phyloP scores from a whole-genome alignment of 192 early-diverging fungal species.

The Linnemannia zychae region DNA sequence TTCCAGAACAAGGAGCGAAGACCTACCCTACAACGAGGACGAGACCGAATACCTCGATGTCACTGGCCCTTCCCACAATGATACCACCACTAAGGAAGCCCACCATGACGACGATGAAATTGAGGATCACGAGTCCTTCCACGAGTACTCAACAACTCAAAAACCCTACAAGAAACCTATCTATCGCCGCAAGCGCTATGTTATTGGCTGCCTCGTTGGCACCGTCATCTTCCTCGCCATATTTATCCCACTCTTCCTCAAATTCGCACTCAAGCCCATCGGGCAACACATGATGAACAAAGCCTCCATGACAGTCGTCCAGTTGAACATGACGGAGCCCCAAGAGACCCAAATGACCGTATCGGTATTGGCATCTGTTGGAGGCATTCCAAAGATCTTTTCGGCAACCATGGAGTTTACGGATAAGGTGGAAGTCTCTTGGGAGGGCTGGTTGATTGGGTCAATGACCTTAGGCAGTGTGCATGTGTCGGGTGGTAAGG shows the following conservation, averaged over 20 bases:
- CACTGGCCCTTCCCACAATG: slow-evolving; percentile 43
- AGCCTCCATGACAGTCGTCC: slow-evolving; percentile 7
- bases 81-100: background rate
- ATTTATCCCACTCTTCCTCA: slow-evolving; percentile 60
- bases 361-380: background rate
- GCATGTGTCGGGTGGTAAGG: slow-evolving; percentile 36
- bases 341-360: slow-evolving; percentile 10
- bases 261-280: slow-evolving; percentile 39
- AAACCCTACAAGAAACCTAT: slow-evolving; percentile 48
- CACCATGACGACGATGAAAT: background rate
- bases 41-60: slow-evolving; percentile 34
- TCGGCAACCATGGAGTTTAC: slow-evolving; percentile 24
- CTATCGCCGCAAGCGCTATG: slow-evolving; percentile 61
- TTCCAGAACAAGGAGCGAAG: slow-evolving; percentile 18
- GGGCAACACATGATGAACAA: slow-evolving; percentile 29
- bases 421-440: slow-evolving; percentile 21
- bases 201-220: slow-evolving; percentile 56
- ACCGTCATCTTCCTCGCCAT: slow-evolving; percentile 56
- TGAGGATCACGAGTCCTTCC: slow-evolving; percentile 7
- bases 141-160: slow-evolving; percentile 15
- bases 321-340: slow-evolving; percentile 23
- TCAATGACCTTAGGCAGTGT: slow-evolving; percentile 35
- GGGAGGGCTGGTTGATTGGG: slow-evolving; percentile 29
- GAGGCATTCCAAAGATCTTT: slow-evolving; percentile 12
- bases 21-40: slow-evolving; percentile 20